Base-by-base conservation (phyloP, 2,329 filamentous ascomycete genomes). In the Colletotrichum musae region DNA sequence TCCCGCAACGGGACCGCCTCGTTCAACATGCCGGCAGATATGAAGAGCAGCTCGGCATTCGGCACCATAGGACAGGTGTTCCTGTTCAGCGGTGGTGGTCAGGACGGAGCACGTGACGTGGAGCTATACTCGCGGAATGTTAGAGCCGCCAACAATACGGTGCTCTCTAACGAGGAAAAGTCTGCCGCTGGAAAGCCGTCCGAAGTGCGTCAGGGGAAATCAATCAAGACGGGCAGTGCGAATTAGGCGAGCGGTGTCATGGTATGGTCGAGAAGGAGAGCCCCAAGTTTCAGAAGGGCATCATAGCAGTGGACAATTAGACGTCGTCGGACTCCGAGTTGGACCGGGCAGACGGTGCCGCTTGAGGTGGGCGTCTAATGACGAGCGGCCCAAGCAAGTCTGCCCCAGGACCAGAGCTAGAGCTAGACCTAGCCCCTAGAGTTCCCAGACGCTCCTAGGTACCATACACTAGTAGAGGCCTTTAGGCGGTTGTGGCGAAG, bases 71-170 rank as follows among this genome's bases (percentile, higher is more conserved):
- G 82, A 64, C 90, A 93, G 77, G 78, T 81, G 2, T 87, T 92
- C 70, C 77, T 73, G 6, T 89, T 93, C 70, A 81, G 80, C n/a
- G 74, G 86, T 6, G 74, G 86, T 6, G 72, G 71, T 5, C 72
- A 70, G 4, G 72, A 71, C 1, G 74, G 72, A 4, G 56, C 71
- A 18, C 47, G 53, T 72, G 72, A 26, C 72, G 73, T 53, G 57
- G 80, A 85, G 75, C 79, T 92, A 51, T 94, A 92, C 77, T 81
- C 78, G 65, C 83, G 91, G 21, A 82, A 87, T 57, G 86, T 92
- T 28, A 77, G 79, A 32, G 87, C 88, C 4, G 78, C 83, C 3
- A 91, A 91, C 75, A 82, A 84, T 56, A 87, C 83, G 0, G 75
- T 91, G 18, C 75, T 85, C 5, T 76, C 77, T 24, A 88, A 91